Evolutionary conservation across 2,329 filamentous ascomycete genomes (phyloP).

Genomic region (Fusarium fujikuroi): DNA sequence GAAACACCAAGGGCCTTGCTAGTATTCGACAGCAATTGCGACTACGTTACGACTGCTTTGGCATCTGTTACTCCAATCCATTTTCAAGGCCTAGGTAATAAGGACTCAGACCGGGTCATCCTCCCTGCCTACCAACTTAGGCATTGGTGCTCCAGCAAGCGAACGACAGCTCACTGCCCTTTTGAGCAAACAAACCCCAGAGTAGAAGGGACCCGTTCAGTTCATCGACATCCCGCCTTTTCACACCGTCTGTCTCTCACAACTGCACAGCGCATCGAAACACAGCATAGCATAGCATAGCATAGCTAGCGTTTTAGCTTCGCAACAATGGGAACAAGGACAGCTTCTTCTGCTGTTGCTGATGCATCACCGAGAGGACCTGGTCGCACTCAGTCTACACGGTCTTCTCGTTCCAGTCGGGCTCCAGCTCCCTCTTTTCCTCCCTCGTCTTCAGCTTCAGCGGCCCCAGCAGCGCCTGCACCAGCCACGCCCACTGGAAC

Average conservation of each 20-base stretch:
- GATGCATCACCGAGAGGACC: slow-evolving; percentile 45
- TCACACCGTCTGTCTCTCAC: slow-evolving; percentile 27
- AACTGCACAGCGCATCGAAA: neutral
- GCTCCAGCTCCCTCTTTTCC: slow-evolving; percentile 36
- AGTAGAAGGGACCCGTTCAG: slow-evolving; percentile 22
- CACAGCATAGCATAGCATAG: slow-evolving; percentile 16
- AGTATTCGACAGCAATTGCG: slow-evolving; percentile 3
- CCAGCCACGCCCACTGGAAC: slow-evolving; percentile 40
- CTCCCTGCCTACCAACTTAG: slow-evolving; percentile 19
- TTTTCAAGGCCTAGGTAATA: slow-evolving; percentile 6
- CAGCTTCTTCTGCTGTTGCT: slow-evolving; percentile 35
- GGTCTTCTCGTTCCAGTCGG: slow-evolving; percentile 45
- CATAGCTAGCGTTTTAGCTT: slow-evolving; percentile 1
- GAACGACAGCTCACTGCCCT: slow-evolving; percentile 30
- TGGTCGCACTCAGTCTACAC: slow-evolving; percentile 51
- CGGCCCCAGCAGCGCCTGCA: slow-evolving; percentile 34
- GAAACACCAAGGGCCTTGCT: slow-evolving; percentile 13
- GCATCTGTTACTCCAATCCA: slow-evolving; percentile 16
- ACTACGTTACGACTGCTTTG: slow-evolving; percentile 20
- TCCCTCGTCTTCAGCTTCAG: slow-evolving; percentile 29
- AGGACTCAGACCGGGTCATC: slow-evolving; percentile 3
- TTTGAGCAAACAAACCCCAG: slow-evolving; percentile 32
- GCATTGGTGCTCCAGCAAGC: slow-evolving; percentile 21
- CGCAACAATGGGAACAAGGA: slow-evolving; percentile 41
- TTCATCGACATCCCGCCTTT: slow-evolving; percentile 23